Percentiles rank a stretch among this genome's conserved stretches.
Conservation (phyloP, 164 flowering plant genomes). For the Echeveria elegans region DNA sequence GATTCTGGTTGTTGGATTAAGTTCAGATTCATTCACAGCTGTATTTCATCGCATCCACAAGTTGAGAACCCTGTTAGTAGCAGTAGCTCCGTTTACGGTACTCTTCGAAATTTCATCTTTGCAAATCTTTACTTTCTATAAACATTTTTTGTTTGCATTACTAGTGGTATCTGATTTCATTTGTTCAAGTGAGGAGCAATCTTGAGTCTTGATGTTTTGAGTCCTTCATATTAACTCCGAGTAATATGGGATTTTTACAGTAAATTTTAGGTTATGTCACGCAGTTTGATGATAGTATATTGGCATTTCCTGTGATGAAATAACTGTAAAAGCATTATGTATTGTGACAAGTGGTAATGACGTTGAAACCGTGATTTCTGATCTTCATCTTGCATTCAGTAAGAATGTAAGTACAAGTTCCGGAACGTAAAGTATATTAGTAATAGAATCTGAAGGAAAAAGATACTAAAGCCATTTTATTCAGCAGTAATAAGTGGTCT, state of each 20-base stretch:
- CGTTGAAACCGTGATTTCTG: not conserved
- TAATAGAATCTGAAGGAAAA: not conserved
- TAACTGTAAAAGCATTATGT: not conserved
- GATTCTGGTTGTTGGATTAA: slow-evolving; percentile 32
- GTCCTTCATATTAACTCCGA: too few species aligned
- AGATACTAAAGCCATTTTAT: not conserved
- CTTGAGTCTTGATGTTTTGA: too few species aligned
- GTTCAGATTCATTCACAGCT: slow-evolving; percentile 35
- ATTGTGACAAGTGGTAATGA: not conserved
- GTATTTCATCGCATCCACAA: slow-evolving; percentile 30
- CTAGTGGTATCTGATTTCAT: too few species aligned
- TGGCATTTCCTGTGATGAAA: not conserved
- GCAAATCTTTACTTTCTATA: not conserved
- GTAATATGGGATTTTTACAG: too few species aligned
- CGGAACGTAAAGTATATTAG: too few species aligned
- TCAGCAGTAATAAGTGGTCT: not conserved
- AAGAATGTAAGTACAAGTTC: not conserved
- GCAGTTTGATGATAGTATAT: not conserved
- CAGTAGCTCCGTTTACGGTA: slow-evolving; percentile 33
- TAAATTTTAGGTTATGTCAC: too few species aligned
- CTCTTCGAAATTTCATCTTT: not conserved
- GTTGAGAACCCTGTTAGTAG: slow-evolving; percentile 32
- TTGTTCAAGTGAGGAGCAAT: too few species aligned
- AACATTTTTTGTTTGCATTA: too few species aligned
- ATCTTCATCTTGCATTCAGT: not conserved